Percentiles rank a stretch among this genome's conserved stretches.
phyloP scores from a whole-genome alignment of 2,329 filamentous ascomycete species.

The Diaporthe longicolla region DNA sequence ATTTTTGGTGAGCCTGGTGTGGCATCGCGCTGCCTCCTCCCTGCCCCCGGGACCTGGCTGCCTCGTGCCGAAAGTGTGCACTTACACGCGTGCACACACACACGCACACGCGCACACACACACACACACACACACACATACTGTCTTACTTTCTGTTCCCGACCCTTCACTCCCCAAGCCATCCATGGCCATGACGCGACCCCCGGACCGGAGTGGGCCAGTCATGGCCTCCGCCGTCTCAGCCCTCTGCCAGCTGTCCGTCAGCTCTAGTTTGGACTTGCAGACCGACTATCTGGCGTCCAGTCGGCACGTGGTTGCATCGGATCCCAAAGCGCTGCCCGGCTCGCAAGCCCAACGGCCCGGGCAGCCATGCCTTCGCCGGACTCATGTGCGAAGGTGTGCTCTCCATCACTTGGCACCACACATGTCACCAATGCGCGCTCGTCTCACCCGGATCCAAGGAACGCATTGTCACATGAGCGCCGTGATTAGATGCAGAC shows the following conservation, averaged over 20 bases:
- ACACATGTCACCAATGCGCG: constrained; percentile 26
- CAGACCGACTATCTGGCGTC: constrained; percentile 32
- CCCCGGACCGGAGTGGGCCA: constrained; percentile 21
- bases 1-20: constrained; percentile 26
- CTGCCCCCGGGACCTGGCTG: constrained; percentile 21
- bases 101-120: background rate
- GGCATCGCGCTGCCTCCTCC: constrained; percentile 14
- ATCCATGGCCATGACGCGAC: constrained; percentile 30
- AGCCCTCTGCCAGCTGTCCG: constrained; percentile 32
- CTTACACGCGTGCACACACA: background rate
- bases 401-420: constrained; percentile 25
- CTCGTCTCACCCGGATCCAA: constrained; percentile 28
- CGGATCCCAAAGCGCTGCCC: constrained; percentile 29
- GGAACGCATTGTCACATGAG: constrained; percentile 31
- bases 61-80: constrained; percentile 23
- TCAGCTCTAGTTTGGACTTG: constrained; percentile 29
- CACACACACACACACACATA: background rate
- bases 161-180: background rate
- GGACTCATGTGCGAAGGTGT: constrained; percentile 22
- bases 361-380: constrained; percentile 32
- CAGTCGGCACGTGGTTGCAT: constrained; percentile 31
- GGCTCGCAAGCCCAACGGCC: constrained; percentile 32
- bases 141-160: background rate
- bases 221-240: constrained; percentile 19
- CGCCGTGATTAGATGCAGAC: constrained; percentile 25